These are phyloP conservation scores for Hysterium pulicare DNA, from an alignment of 2,329 filamentous ascomycete genomes.

Conservation along the genomic window DNA sequence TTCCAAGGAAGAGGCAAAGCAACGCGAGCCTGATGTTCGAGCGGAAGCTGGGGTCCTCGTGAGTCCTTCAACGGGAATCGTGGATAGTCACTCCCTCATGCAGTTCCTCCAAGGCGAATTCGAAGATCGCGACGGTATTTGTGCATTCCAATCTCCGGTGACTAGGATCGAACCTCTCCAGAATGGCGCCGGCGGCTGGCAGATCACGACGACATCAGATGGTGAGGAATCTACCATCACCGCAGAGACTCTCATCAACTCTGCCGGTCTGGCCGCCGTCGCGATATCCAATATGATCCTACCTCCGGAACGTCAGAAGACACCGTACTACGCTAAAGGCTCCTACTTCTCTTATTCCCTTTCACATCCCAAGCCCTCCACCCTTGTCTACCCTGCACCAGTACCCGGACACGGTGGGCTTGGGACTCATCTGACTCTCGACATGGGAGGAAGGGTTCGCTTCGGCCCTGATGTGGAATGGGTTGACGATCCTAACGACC, in stretches of 20 bases:
- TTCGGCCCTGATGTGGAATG: constrained; percentile 97
- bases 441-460: constrained; percentile 76
- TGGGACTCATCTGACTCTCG: constrained; percentile 90
- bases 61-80: constrained; percentile 80
- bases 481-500: constrained; percentile 68
- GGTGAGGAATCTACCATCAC: constrained; percentile 60
- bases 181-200: constrained; percentile 63
- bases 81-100: constrained; percentile 87
- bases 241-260: constrained; percentile 75
- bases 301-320: constrained; percentile 52
- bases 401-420: constrained; percentile 77
- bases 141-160: constrained; percentile 68
- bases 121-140: constrained; percentile 70
- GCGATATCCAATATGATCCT: constrained; percentile 79
- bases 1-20: constrained; percentile 55
- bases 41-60: constrained; percentile 75
- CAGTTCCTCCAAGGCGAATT: constrained; percentile 71
- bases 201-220: constrained; percentile 54
- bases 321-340: constrained; percentile 83
- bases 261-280: constrained; percentile 76
- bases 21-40: constrained; percentile 70
- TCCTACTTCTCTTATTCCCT: constrained; percentile 86
- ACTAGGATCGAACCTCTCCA: constrained; percentile 54
- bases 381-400: constrained; percentile 84
- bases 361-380: constrained; percentile 61